Evolutionary conservation across 2,329 filamentous ascomycete genomes (phyloP), one percentile per base, ranked within the genome.

Genomic region (Meredithiella fracta): DNA sequence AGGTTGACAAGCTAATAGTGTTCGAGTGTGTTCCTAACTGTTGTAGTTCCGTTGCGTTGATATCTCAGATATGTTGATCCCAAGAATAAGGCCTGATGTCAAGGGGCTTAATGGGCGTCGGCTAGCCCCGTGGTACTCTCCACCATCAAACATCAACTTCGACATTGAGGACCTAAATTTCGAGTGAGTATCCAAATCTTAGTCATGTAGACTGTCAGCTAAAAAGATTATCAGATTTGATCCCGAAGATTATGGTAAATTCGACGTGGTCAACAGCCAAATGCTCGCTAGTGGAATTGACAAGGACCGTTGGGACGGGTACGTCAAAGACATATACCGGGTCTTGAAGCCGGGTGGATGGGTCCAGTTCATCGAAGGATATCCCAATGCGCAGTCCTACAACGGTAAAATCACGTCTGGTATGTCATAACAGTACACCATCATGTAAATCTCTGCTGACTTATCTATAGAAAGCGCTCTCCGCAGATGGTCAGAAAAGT

Each of bases 281-380:
- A 75, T 85, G 68, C 72, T 87, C 66, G 73, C 77, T 61, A 80
- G 79, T 22, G 88, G 86, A 0, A 85, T 94, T 62, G 75, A 90
- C 63, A 70, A 73, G 57, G 70, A 74, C 60, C 77, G 87, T 66
- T 96, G 90, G 90, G 68, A 71, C 56, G 74, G 75, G 31, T 95
- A 94, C 67, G 68, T 94, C 60, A 72, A 74, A 62, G 90, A 95
- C 62, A 85, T 94, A 59, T 77, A 79, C 61, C 75, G 79, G 22
- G 75, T 88, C 8, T 70, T 90, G 60, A 83, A 79, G 53, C 83
- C 81, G 4, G 84, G 82, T 1, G 89, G 90, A 1, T 95, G 88
- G 87, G 77, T 85, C 58, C 88, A 95, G 64, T 82, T 94, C 76
- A 78, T 86, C n/a, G 90, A 95, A 65, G 78, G 90, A 62, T 88